phyloP scores from a whole-genome alignment of 148 eudicot genomes.

The Rhododendron simsii region DNA sequence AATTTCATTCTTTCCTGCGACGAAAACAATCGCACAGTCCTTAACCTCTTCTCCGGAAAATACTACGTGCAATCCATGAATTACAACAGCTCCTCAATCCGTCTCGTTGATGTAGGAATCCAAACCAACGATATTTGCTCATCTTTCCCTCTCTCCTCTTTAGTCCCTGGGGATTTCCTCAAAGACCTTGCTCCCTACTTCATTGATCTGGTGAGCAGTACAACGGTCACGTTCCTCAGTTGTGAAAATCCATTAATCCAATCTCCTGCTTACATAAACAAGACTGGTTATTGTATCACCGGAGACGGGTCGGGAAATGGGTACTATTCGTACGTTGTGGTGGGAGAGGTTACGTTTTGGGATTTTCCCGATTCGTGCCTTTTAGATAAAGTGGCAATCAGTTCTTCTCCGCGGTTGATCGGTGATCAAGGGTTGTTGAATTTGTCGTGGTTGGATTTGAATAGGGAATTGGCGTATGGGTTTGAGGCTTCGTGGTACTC shows the following conservation, averaged over 20 bases:
- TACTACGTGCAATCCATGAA: constrained; percentile 16
- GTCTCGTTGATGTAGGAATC: constrained; percentile 8
- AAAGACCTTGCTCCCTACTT: neutral
- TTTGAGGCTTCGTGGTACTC: neutral
- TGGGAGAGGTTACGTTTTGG: neutral
- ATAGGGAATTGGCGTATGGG: constrained; percentile 13
- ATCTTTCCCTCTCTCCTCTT: neutral
- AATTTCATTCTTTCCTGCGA: neutral
- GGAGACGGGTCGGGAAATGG: neutral
- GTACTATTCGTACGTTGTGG: neutral
- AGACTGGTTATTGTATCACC: neutral
- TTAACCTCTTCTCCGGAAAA: neutral
- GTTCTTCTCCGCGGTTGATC: neutral
- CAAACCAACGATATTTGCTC: neutral
- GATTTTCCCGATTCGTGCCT: constrained; percentile 15
- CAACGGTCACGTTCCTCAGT: neutral
- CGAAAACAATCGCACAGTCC: constrained; percentile 2
- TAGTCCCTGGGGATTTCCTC: neutral
- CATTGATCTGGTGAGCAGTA: too few relatives aligned
- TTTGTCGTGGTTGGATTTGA: neutral
- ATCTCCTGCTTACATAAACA: neutral
- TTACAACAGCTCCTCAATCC: constrained; percentile 4
- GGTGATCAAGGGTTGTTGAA: too few relatives aligned
- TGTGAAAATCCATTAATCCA: constrained; percentile 6
- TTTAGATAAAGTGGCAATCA: neutral